phyloP scores from a whole-genome alignment of 305 asterid species.

The Striga hermonthica region DNA sequence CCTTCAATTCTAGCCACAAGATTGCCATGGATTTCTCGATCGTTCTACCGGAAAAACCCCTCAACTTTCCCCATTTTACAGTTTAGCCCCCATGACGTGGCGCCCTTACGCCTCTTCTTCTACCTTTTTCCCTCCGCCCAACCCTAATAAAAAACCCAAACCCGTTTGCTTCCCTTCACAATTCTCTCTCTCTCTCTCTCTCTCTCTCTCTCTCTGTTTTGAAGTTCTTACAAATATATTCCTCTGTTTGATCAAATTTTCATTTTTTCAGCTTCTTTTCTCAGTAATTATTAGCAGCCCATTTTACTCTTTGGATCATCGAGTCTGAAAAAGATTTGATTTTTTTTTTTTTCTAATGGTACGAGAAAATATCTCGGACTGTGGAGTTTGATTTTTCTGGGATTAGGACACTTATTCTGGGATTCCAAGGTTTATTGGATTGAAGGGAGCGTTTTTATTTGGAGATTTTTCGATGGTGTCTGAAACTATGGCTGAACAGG shows the following conservation, averaged over 20 bases:
- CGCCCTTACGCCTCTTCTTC: constrained; percentile 24
- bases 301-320: constrained; percentile 26
- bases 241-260: background rate
- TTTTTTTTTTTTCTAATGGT: background rate
- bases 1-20: constrained; percentile 65
- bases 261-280: constrained; percentile 8
- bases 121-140: constrained; percentile 6
- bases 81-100: constrained; percentile 33
- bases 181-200: constrained; percentile 23
- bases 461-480: background rate
- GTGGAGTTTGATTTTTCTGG: background rate
- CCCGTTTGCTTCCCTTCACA: constrained; percentile 26
- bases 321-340: background rate
- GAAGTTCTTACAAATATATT: background rate
- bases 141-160: constrained; percentile 28
- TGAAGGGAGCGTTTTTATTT: background rate
- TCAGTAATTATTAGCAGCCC: too few relatives aligned
- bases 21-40: constrained; percentile 49
- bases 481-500: constrained; percentile 4
- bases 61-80: constrained; percentile 25
- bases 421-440: background rate
- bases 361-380: background rate
- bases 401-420: background rate
- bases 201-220: constrained; percentile 12
- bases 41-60: constrained; percentile 28